phyloP scores from a whole-genome alignment of 345 rosid species.

The Boechera retrofracta region DNA sequence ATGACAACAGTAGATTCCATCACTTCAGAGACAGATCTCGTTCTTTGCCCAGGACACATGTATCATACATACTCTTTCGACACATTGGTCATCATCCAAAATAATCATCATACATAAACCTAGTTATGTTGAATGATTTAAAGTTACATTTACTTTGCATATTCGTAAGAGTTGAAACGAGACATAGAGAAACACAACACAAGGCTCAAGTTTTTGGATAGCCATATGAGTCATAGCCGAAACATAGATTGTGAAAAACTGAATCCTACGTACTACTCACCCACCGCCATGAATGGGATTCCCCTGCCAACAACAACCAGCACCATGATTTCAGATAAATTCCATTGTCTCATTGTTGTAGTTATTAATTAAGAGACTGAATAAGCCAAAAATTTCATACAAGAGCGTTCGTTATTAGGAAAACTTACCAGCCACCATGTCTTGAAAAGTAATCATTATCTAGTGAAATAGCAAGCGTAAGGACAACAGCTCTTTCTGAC shows the following conservation, averaged over 20 bases:
- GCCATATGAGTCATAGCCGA: slow-evolving; percentile 16
- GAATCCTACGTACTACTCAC: slow-evolving; percentile 53
- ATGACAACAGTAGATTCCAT: no score
- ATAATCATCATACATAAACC: slow-evolving; percentile 19
- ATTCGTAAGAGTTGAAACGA: slow-evolving; percentile 4
- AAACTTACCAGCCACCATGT: slow-evolving; percentile 86
- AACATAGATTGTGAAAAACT: slow-evolving; percentile 13
- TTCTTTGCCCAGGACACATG: slow-evolving; percentile 44
- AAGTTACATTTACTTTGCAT: slow-evolving; percentile 14
- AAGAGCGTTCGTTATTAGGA: background rate
- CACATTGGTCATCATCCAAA: slow-evolving; percentile 28
- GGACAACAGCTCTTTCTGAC: slow-evolving; percentile 81
- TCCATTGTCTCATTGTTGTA: background rate
- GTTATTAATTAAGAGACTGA: background rate
- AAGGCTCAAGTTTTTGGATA: slow-evolving; percentile 24
- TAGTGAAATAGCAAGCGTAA: slow-evolving; percentile 90
- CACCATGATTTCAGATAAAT: slow-evolving; percentile 19
- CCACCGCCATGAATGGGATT: slow-evolving; percentile 60
- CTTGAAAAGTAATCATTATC: slow-evolving; percentile 96
- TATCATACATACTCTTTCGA: background rate
- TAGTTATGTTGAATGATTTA: background rate
- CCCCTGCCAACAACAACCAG: slow-evolving; percentile 54
- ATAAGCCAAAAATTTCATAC: background rate
- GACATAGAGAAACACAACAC: slow-evolving; percentile 19
- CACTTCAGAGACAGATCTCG: slow-evolving; percentile 53